Conservation (phyloP, 148 eudicot genomes). For the Chenopodium album region DNA sequence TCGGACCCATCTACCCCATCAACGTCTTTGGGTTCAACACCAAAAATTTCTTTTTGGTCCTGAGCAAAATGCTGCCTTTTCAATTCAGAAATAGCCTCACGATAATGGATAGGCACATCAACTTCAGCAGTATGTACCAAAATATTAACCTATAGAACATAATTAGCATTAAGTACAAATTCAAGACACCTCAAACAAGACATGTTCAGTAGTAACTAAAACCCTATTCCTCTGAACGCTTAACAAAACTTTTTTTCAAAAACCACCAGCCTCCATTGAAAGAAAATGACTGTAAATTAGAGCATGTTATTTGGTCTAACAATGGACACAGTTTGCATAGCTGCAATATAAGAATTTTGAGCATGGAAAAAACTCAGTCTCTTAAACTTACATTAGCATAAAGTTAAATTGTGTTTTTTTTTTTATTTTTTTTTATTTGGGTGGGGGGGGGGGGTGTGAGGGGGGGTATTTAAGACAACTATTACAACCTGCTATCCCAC, state of each 20-base stretch:
- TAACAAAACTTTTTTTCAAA: neutral
- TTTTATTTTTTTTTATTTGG: no score
- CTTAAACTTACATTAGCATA: neutral
- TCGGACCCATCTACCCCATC: neutral
- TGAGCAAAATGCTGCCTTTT: constrained; percentile 37
- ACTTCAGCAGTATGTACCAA: constrained; percentile 60
- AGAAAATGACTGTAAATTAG: neutral
- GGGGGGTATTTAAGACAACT: no score
- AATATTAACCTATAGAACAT: constrained; percentile 49
- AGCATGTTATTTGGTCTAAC: neutral
- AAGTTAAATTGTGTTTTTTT: no score
- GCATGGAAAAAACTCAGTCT: neutral
- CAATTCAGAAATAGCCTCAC: constrained; percentile 21
- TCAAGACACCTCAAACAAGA: constrained; percentile 2
- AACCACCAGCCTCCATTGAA: neutral
- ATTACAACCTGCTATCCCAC: neutral
- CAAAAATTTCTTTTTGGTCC: constrained; percentile 45
- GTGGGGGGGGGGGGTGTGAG: no score
- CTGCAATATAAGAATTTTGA: neutral
- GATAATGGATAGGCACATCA: neutral
- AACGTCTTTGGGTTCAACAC: constrained; percentile 11
- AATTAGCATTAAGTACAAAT: neutral
- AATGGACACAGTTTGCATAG: neutral
- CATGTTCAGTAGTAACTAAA: neutral
- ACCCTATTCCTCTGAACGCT: neutral